A percentile compares a stretch with the other conserved stretches of the same genome.
phyloP scores from a whole-genome alignment of 2,329 filamentous ascomycete species.

The Ceratocystis alfenasii region DNA sequence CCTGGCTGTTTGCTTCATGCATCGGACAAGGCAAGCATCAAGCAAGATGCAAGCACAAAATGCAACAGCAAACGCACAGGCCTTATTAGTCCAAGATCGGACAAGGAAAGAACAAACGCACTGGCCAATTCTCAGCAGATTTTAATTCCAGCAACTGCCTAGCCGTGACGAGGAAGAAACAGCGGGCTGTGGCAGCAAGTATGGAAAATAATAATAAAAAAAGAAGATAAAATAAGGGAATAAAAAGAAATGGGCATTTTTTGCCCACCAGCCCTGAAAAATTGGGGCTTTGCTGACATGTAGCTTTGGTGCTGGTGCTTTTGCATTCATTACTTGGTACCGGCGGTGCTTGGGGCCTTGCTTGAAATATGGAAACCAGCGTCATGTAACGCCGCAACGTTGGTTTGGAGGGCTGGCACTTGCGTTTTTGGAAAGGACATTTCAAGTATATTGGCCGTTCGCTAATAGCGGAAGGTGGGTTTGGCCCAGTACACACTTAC shows the following conservation, averaged over 20 bases:
- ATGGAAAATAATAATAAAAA: background rate
- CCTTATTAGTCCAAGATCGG: background rate
- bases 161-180: constrained; percentile 1
- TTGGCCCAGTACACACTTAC: background rate
- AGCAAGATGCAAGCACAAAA: background rate
- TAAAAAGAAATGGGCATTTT: background rate
- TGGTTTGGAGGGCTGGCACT: background rate
- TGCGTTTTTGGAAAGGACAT: background rate
- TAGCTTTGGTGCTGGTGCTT: background rate
- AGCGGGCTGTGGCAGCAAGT: background rate
- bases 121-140: constrained; percentile 2
- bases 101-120: background rate
- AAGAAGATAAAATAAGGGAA: background rate
- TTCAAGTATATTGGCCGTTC: background rate
- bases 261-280: background rate
- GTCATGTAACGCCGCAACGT: background rate
- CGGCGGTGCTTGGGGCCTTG: background rate
- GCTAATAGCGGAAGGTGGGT: background rate
- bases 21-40: background rate
- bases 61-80: background rate
- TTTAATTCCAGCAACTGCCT: background rate
- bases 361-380: constrained; percentile 1
- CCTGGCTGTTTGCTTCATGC: background rate
- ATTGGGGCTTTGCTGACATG: background rate
- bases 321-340: background rate